Conservation (phyloP, 2,329 filamentous ascomycete species). For the Lecanosticta acicola region DNA sequence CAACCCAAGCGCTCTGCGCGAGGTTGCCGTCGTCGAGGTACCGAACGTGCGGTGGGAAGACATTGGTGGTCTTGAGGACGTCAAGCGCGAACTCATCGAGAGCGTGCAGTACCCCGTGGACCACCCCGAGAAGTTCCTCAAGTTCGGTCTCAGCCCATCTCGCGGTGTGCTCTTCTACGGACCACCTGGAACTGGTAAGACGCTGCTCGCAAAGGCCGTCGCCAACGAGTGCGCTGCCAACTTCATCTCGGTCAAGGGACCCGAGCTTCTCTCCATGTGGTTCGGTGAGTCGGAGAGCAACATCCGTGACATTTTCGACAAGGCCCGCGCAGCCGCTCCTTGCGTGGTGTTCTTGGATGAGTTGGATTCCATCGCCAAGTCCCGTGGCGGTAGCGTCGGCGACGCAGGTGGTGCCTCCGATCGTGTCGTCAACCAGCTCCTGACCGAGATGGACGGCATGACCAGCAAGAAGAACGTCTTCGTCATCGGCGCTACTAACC, state of each 20-base stretch:
- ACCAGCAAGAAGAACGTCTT: slow-evolving; percentile 99
- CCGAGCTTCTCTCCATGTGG: slow-evolving; percentile 98
- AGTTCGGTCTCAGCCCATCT: slow-evolving; percentile 96
- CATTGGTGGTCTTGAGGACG: slow-evolving; percentile 93
- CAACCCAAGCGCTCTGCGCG: slow-evolving; percentile 96
- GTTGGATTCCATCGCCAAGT: slow-evolving; percentile 98
- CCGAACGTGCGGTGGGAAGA: slow-evolving; percentile 99
- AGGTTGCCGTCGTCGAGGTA: slow-evolving; percentile 97
- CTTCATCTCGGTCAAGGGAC: slow-evolving; percentile 99
- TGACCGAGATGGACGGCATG: slow-evolving; percentile 99
- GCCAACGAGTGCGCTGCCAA: slow-evolving; percentile 99
- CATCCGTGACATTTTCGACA: slow-evolving; percentile 99
- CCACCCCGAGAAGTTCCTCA: slow-evolving; percentile 99
- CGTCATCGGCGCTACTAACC: slow-evolving; percentile 97
- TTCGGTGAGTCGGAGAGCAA: slow-evolving; percentile 99
- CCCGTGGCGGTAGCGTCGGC: slow-evolving; percentile 90
- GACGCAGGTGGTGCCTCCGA: slow-evolving; percentile 98
- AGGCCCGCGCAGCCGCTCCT: slow-evolving; percentile 93
- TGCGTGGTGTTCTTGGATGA: slow-evolving; percentile 99
- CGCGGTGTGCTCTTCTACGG: slow-evolving; percentile 98
- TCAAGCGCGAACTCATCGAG: slow-evolving; percentile 99
- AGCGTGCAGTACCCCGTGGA: slow-evolving; percentile 98
- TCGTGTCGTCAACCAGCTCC: slow-evolving; percentile 98
- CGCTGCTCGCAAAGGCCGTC: slow-evolving; percentile 96
- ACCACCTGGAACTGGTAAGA: slow-evolving; percentile 99